These are phyloP conservation scores for Coemansia pectinata DNA, from an alignment of 192 early-diverging fungal genomes.

Conservation along the genomic window DNA sequence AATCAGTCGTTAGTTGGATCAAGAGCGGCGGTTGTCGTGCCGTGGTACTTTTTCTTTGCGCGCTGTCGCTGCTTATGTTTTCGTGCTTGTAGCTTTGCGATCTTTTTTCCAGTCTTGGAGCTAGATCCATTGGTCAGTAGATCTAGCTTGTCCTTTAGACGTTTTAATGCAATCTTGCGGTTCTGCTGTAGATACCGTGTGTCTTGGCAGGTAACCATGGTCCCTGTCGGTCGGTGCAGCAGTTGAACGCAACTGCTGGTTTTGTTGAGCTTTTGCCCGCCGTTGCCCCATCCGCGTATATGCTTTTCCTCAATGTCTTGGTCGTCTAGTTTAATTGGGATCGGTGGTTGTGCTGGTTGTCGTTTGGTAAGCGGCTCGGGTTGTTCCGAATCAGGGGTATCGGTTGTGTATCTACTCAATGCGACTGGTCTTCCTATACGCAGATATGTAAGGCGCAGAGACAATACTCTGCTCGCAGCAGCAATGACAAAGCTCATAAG, in stretches of 20 bases:
- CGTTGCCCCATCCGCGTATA: conserved; percentile 75
- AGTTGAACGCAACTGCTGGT: conserved; percentile 74
- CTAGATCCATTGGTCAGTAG: conserved; percentile 62
- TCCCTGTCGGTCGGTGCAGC: conserved; percentile 69
- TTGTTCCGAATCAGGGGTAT: neutral
- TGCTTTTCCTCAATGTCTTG: conserved; percentile 74
- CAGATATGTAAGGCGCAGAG: neutral
- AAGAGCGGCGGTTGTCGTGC: neutral
- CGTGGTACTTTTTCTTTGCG: conserved; percentile 61
- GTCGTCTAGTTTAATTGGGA: conserved; percentile 59
- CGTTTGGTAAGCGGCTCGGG: neutral
- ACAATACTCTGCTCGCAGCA: neutral
- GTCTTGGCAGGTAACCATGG: conserved; percentile 65
- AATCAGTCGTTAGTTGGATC: neutral
- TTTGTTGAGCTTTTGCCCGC: conserved; percentile 82
- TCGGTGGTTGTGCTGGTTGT: neutral
- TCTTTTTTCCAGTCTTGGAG: conserved; percentile 64
- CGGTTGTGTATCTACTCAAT: neutral
- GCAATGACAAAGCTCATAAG: neutral
- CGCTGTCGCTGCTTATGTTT: conserved; percentile 59
- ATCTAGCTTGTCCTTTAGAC: conserved; percentile 68
- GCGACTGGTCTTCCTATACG: neutral
- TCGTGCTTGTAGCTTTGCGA: conserved; percentile 60
- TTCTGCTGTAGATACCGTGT: conserved; percentile 73
- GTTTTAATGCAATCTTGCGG: conserved; percentile 67